A percentile compares a stretch with the other conserved stretches of the same genome.
Conservation (phyloP, 257 asterid species). For the Salvia miltiorrhiza region DNA sequence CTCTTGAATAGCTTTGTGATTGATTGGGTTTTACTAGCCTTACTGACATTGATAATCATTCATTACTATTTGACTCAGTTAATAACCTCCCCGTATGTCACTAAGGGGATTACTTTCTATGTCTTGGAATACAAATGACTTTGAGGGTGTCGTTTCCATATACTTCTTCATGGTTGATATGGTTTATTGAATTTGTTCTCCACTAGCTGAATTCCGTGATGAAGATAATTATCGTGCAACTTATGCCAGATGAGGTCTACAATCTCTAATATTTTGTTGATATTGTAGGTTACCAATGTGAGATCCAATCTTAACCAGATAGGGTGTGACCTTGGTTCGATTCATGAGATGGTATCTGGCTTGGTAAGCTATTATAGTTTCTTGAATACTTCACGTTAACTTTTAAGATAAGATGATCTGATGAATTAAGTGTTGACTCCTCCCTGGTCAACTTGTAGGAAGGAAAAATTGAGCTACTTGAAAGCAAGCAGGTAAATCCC, state of each 20-base stretch:
- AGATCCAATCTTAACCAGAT: conserved; percentile 63
- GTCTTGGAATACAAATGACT: too few relatives aligned
- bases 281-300: conserved; percentile 65
- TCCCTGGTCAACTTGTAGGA: conserved; percentile 45
- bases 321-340: conserved; percentile 56
- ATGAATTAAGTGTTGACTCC: conserved; percentile 4
- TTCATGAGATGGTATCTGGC: conserved; percentile 71
- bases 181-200: conserved; percentile 5
- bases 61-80: neutral
- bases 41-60: neutral
- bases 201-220: neutral
- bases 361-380: conserved; percentile 44
- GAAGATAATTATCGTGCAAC: conserved; percentile 3
- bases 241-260: neutral
- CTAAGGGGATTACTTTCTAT: neutral
- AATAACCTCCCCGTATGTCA: conserved; percentile 1
- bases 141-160: too few relatives aligned
- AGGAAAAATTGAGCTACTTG: conserved; percentile 74
- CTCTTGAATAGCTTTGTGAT: neutral
- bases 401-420: neutral
- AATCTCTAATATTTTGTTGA: conserved; percentile 9
- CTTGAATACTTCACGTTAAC: conserved; percentile 1
- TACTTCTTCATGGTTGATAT: neutral
- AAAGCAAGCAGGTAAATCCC: conserved; percentile 66
- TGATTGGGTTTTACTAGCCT: neutral